These are phyloP conservation scores for Teratosphaeria destructans DNA, from an alignment of 2,329 filamentous ascomycete species.

Conservation along the genomic window DNA sequence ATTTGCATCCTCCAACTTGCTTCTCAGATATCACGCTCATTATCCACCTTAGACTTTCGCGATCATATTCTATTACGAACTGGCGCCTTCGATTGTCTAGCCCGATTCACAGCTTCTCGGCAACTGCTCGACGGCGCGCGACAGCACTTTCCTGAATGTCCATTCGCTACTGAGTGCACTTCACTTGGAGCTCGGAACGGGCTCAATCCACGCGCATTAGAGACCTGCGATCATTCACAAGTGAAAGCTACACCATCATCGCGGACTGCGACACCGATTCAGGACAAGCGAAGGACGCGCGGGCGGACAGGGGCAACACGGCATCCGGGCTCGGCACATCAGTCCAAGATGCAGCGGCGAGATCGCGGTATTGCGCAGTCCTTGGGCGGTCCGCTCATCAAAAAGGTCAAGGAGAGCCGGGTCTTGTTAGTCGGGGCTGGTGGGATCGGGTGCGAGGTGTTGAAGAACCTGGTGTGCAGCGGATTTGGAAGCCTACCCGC, in stretches of 20 bases:
- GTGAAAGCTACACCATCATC: neutral
- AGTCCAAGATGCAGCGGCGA: slow-evolving; percentile 5
- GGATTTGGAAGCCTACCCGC: slow-evolving; percentile 55
- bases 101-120: neutral
- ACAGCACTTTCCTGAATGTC: neutral
- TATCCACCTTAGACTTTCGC: neutral
- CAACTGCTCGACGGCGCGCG: neutral
- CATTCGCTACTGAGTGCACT: neutral
- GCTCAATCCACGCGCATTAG: neutral
- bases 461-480: slow-evolving; percentile 88
- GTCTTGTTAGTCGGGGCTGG: slow-evolving; percentile 90
- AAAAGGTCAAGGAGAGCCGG: slow-evolving; percentile 21
- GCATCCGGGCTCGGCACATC: neutral
- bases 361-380: slow-evolving; percentile 1
- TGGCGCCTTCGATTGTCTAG: neutral
- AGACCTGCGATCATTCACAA: neutral
- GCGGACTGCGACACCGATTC: neutral
- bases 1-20: neutral
- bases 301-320: neutral
- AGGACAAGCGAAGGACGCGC: neutral
- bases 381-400: neutral
- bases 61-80: neutral
- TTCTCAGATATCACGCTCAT: neutral
- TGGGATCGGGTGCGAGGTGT: slow-evolving; percentile 91
- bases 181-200: neutral